A percentile compares a stretch with the other conserved stretches of the same genome.
These are phyloP conservation scores for Mycena epipterygia DNA, from an alignment of 768 basidiomycete genomes.

Conservation along the genomic window DNA sequence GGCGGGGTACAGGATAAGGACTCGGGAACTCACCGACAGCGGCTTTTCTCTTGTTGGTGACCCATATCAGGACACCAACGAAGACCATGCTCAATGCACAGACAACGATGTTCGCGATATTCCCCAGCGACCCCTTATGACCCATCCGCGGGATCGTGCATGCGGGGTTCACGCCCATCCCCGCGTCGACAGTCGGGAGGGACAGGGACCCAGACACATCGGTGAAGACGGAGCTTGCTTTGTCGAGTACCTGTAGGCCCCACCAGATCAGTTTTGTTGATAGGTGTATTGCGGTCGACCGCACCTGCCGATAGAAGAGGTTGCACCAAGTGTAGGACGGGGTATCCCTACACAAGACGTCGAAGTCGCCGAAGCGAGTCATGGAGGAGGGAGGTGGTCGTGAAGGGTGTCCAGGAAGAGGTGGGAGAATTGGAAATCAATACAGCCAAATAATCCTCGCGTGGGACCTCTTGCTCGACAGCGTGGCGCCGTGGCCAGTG, in stretches of 20 bases:
- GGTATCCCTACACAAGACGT: constrained; percentile 72
- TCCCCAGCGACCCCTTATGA: constrained; percentile 73
- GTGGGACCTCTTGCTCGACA: neutral
- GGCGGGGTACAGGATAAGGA: too few relatives aligned
- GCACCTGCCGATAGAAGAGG: constrained; percentile 91
- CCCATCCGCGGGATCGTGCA: constrained; percentile 83
- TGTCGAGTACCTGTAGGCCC: constrained; percentile 53
- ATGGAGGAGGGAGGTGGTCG: constrained; percentile 38
- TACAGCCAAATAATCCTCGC: constrained; percentile 10
- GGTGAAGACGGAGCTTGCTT: constrained; percentile 47
- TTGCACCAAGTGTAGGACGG: constrained; percentile 95
- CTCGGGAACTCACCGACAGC: constrained; percentile 79
- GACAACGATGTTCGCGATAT: constrained; percentile 88
- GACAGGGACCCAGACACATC: too few relatives aligned
- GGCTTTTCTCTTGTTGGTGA: constrained; percentile 78
- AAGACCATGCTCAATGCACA: constrained; percentile 82
- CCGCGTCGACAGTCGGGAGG: constrained; percentile 67
- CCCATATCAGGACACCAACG: constrained; percentile 67
- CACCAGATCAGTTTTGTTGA: constrained; percentile 34
- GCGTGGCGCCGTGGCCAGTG: constrained; percentile 4
- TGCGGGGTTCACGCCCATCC: constrained; percentile 84
- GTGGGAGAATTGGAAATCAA: constrained; percentile 6
- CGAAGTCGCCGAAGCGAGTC: constrained; percentile 83
- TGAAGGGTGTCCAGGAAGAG: constrained; percentile 16
- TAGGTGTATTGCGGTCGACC: constrained; percentile 37